A percentile compares a stretch with the other conserved stretches of the same genome.
Evolutionary conservation across 352 stramenopile genomes (phyloP).

Genomic region (Phytophthora crassamura): DNA sequence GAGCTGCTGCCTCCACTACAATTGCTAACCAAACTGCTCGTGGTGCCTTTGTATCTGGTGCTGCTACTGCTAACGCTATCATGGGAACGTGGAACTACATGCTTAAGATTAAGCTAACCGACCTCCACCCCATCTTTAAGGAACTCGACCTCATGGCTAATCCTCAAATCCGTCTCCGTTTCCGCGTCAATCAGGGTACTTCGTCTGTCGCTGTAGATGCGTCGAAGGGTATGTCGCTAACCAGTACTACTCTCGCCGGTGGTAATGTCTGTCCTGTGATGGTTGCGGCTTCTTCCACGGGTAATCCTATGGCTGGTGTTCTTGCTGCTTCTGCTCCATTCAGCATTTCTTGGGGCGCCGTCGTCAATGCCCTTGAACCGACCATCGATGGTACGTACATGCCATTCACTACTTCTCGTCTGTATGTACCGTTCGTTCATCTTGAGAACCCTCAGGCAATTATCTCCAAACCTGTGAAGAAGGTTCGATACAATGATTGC

Average conservation of each 20-base stretch:
- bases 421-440: too few species aligned
- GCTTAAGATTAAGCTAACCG: constrained; percentile 8
- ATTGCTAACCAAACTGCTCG: constrained; percentile 1
- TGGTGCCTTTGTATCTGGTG: constrained; percentile 6
- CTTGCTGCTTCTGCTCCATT: neutral
- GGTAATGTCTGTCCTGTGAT: neutral
- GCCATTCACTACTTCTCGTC: neutral
- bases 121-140: constrained; percentile 9
- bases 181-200: constrained; percentile 13
- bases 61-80: neutral
- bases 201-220: constrained; percentile 1
- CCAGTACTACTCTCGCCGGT: neutral
- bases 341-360: neutral
- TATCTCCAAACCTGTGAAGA: neutral
- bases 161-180: constrained; percentile 14
- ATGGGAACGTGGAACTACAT: constrained; percentile 17
- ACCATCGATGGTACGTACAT: neutral
- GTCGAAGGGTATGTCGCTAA: neutral
- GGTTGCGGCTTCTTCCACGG: neutral
- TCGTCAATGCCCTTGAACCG: neutral
- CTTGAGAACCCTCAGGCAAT: too few species aligned
- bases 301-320: neutral
- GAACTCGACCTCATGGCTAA: constrained; percentile 14
- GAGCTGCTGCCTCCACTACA: neutral
- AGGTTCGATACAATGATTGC: constrained; percentile 6